Evolutionary conservation across 2,329 filamentous ascomycete genomes (phyloP), one percentile per base, ranked within the genome.

Genomic region (Ustulina deusta): DNA sequence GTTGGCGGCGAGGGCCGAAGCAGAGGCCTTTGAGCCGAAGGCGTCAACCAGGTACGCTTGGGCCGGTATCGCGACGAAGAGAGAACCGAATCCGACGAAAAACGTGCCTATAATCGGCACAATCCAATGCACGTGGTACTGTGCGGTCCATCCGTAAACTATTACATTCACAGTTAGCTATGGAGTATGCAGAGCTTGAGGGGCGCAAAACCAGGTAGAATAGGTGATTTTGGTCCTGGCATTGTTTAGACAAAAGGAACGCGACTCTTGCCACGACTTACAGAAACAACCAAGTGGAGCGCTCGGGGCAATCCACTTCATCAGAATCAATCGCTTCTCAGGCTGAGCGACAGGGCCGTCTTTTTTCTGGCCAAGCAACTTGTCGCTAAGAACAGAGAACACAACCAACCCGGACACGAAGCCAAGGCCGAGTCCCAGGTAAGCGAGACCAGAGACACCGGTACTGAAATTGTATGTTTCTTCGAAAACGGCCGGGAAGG

Each of bases 61-160:
- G 2, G 44, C 49, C 34, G 65, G 54, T 20, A 69, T 64, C 1
- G 46, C 1, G 51, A 69, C 60, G 29, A 67, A 67, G 7, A 69
- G 56, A 6, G 64, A 46, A 3, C 64, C 64, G 40, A 69, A 58
- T 10, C 67, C 67, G 15, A 69, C 38, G 25, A 69, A 42, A 34
- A 67, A 69, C 11, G 67, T 69, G 13, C 67, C 67, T 15, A 69
- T 44, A 25, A 69, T 69, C 1, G 67, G 67, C 2, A 67, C 67
- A 5, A 69, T 69, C 67, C 67, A 69, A 20, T 69, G 67, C 2
- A 67, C 29, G 27, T 56, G 67, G 32, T 65, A 58, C 6, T 65
- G 29, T 13, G 65, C 67, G n/a, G 67, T 67, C 67, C 67, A 69
- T 13, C 67, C 67, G 51, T 67, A 69, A 11, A 67, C 63, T 65